phyloP scores from a whole-genome alignment of 148 eudicot genomes.

The Amaranthus hypochondriacus region DNA sequence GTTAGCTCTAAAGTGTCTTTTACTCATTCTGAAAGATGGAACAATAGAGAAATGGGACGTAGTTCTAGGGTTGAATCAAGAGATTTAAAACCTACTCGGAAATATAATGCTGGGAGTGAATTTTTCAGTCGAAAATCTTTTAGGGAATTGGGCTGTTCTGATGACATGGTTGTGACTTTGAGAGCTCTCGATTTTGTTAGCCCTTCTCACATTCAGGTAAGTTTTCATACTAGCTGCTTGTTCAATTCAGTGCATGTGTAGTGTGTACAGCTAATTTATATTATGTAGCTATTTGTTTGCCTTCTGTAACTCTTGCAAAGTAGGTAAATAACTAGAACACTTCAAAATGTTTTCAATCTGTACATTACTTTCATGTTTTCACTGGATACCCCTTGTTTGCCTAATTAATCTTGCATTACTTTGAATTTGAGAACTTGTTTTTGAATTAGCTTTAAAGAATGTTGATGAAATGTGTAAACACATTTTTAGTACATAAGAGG shows the following conservation, averaged over 20 bases:
- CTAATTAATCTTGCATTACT: background rate
- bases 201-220: conserved; percentile 88
- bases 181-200: conserved; percentile 50
- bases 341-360: background rate
- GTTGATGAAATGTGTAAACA: background rate
- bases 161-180: conserved; percentile 54
- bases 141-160: conserved; percentile 60
- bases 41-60: conserved; percentile 29
- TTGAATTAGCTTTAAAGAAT: background rate
- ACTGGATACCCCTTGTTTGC: background rate
- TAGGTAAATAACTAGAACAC: background rate
- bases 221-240: conserved; percentile 1
- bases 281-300: background rate
- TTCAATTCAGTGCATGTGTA: background rate
- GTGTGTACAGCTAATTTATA: background rate
- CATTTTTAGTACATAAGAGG: no score
- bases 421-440: background rate
- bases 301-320: background rate
- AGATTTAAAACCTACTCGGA: conserved; percentile 31
- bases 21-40: conserved; percentile 53
- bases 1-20: conserved; percentile 32
- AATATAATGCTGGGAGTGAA: conserved; percentile 37
- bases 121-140: conserved; percentile 77
- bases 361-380: background rate
- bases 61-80: conserved; percentile 24